Base-by-base conservation (phyloP, 441 rosid genomes). In the Euphorbia celastroides region DNA sequence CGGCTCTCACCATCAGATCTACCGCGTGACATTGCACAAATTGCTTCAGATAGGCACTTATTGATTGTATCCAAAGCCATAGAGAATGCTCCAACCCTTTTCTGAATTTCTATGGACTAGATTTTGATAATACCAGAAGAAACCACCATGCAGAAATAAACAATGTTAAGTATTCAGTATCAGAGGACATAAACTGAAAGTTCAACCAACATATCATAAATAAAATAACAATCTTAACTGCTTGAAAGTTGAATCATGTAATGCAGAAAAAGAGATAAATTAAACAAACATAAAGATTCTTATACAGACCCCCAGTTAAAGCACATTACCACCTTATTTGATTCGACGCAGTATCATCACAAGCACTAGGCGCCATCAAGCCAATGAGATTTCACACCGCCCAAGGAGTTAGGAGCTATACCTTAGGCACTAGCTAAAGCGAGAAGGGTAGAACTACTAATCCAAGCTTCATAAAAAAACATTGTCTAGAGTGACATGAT, bases 61-160 rank as follows among this genome's bases (percentile, higher is more conserved):
- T 94, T 94, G 73, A 89, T 85, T 60, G 87, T 88, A 65, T 91
- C 96, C 75, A 91, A 61, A 14, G 99, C 99, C 84, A 88, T 80
- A 14, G 96, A 77, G 74, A 93, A 91, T 14, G 96, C 97, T 57
- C 99, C 97, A 70, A 89, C 81, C 76, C 96, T 83, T 85, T 89
- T 89, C 77, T 83, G 95, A 77, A 89, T 84, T 73, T 93, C 99
- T 71, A 91, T 82, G 8, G 99, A 83, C 96, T 92, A 82, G 61
- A 48, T 65, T 67, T 70, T 32, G 56, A 59, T 16, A 12, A 52
- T 38, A 28, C 14, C 26, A 58, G 78, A 34, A 13, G 30, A 57
- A 50, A 63, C n/a, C 55, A 70, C 20, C 62, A 52, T 65, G 62
- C 30, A 60, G 22, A 62, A 65, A 13, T 51, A 64, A 38, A 14